These are phyloP conservation scores for Musa troglodytarum DNA, from an alignment of 176 grass and related monocot species.

Conservation along the genomic window DNA sequence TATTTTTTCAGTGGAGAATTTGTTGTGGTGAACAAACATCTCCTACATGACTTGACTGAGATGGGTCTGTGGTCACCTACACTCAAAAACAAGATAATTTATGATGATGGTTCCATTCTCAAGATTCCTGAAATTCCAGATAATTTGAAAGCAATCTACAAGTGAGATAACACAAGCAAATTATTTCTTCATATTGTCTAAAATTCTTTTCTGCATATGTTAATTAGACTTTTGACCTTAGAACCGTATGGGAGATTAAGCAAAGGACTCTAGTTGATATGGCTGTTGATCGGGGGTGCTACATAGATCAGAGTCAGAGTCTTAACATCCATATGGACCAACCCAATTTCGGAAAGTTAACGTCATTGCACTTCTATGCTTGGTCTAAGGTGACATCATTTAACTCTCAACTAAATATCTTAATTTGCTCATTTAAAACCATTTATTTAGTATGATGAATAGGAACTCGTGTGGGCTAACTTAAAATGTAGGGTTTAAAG, in stretches of 20 bases:
- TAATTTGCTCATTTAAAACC: neutral
- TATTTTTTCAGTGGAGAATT: slow-evolving; percentile 72
- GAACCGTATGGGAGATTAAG: slow-evolving; percentile 99
- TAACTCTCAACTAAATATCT: neutral
- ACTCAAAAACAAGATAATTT: slow-evolving; percentile 88
- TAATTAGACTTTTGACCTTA: slow-evolving; percentile 22
- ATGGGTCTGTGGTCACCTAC: slow-evolving; percentile 79
- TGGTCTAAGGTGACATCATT: slow-evolving; percentile 65
- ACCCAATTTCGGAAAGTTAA: slow-evolving; percentile 86
- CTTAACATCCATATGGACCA: slow-evolving; percentile 99
- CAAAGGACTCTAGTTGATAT: slow-evolving; percentile 98
- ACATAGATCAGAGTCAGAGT: slow-evolving; percentile 96
- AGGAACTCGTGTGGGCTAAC: neutral
- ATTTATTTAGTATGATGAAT: neutral
- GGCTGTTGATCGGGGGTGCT: slow-evolving; percentile 94
- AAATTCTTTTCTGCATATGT: slow-evolving; percentile 1
- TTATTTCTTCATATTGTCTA: neutral
- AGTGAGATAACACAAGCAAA: slow-evolving; percentile 32
- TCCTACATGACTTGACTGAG: slow-evolving; percentile 93
- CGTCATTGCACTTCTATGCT: slow-evolving; percentile 89
- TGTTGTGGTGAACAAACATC: slow-evolving; percentile 98
- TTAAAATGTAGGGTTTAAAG: slow-evolving; percentile 65
- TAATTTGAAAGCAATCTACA: slow-evolving; percentile 89
- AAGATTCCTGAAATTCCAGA: slow-evolving; percentile 76
- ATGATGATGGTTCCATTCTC: slow-evolving; percentile 81